Evolutionary conservation across 2,329 filamentous ascomycete species (phyloP), one percentile per base, ranked within the genome.

Genomic region (Bimuria novae-zelandiae): DNA sequence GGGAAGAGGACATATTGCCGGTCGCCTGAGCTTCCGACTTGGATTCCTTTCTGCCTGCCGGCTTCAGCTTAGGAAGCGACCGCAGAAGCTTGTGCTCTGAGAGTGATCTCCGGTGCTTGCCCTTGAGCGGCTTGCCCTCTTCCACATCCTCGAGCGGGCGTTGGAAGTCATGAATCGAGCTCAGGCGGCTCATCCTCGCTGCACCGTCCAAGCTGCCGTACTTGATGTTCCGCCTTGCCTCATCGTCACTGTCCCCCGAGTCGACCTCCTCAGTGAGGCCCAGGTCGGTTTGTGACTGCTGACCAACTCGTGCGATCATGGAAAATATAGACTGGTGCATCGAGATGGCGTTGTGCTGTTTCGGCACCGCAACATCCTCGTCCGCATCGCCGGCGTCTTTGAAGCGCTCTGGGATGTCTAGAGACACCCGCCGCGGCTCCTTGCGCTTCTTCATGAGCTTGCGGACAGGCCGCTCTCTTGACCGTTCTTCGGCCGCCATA

Each of bases 301-400:
- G 92, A 6, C 92, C 90, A 32, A 91, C 91, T 14, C 91, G 90
- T 6, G 92, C 90, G 61, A 97, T 92, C 76, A 97, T 84, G 49
- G 91, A 92, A 72, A 97, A 96, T 50, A 97, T 87, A 60, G 90
- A 95, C 79, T 96, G 92, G 74, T 96, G 94, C 86, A 96, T 90
- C 67, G 92, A 90, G 55, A 80, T 76, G 42, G 78, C 69, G 37
- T 77, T 75, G 47, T 75, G 73, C 50, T 59, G 64, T 62, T 78
- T 80, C 2, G 82, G 79, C 45, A 82, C 82, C 12, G 82, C 83
- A 55, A 83, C 82, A 68, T 87, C 85, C 33, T 85, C 80, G 16
- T 87, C 77, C 4, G 79, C 80, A 71, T 86, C 84, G 55, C 82
- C 81, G 25, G 81, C 82, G 64, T 83, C 79, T 62, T 77, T 80